Evolutionary conservation across 2,329 filamentous ascomycete species (phyloP), one percentile per base, ranked within the genome.

Genomic region (Penicillium sp.): DNA sequence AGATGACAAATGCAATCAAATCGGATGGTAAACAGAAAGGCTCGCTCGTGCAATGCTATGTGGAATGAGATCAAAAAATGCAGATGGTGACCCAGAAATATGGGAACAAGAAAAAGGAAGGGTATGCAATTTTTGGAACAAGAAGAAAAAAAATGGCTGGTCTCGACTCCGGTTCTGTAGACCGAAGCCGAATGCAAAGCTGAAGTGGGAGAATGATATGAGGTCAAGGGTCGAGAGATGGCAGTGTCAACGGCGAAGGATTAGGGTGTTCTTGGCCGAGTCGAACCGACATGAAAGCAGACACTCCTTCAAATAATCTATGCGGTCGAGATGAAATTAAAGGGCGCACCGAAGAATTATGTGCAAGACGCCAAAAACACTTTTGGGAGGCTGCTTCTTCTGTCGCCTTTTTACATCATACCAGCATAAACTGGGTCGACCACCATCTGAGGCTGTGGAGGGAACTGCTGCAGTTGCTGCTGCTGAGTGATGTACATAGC

Each of bases 1-100:
- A 50, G 55, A 50, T 53, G 47, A 51, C 45, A 57, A 59, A 65
- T 63, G 61, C 50, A 67, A 57, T 53, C 59, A 62, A 61, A 59
- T 62, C 27, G 37, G n/a, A 45, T 44, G 19, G 50, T 64, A 65
- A 63, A 63, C 58, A 62, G 59, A 69, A 76, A 72, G 73, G 73
- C 73, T 76, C 72, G 72, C 75, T 75, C 75, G 77, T 75, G 75
- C 75, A 77, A 78, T 78, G 75, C 75, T 75, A 77, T 72, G 72
- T 73, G 67, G 70, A 69, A 73, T 69, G 61, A 69, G 60, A 67
- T 66, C 61, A 66, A 53, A 53, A 68, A 67, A 71, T 71, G 70
- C 68, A 73, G 67, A 67, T 70, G 66, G 67, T 65, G 63, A 62
- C 65, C 67, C 67, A 69, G 62, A 57, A 64, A 42, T 57, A 65